Conservation (phyloP, 192 early-diverging fungal species). For the Linnemannia hyalina region DNA sequence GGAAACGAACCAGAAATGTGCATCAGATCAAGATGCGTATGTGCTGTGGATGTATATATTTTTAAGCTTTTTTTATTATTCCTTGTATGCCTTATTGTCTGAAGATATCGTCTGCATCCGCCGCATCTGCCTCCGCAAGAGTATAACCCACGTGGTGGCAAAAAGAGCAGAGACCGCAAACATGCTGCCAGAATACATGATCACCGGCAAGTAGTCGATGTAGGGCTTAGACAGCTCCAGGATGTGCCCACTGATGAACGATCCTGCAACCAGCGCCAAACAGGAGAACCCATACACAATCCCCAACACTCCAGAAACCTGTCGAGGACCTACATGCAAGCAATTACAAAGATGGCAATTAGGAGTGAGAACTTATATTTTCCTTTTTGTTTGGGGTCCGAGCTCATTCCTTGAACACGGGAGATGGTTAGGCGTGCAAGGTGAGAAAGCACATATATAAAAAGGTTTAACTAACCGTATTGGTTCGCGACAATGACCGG, state of each 20-base stretch:
- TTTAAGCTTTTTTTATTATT: background rate
- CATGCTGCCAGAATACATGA: conserved; percentile 30
- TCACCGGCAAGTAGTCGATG: conserved; percentile 19
- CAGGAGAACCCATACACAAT: conserved; percentile 51
- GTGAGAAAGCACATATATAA: background rate
- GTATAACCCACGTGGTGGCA: conserved; percentile 21
- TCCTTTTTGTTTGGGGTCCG: background rate
- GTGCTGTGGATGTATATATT: background rate
- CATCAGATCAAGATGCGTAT: too few species aligned
- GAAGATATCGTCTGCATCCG: background rate
- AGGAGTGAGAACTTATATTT: background rate
- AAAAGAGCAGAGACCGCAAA: conserved; percentile 18
- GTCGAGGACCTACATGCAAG: conserved; percentile 19
- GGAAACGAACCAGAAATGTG: background rate
- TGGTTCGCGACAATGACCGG: conserved; percentile 47
- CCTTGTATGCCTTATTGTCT: background rate
- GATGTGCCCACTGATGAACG: conserved; percentile 48
- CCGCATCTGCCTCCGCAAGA: background rate
- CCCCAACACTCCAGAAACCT: conserved; percentile 49
- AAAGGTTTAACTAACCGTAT: conserved; percentile 39
- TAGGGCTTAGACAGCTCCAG: conserved; percentile 30
- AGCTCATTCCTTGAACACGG: background rate
- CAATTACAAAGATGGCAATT: background rate
- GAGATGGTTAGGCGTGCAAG: background rate
- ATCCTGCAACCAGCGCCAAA: conserved; percentile 49